phyloP scores from a whole-genome alignment of 2,329 filamentous ascomycete species.

The Blastomyces parvus region DNA sequence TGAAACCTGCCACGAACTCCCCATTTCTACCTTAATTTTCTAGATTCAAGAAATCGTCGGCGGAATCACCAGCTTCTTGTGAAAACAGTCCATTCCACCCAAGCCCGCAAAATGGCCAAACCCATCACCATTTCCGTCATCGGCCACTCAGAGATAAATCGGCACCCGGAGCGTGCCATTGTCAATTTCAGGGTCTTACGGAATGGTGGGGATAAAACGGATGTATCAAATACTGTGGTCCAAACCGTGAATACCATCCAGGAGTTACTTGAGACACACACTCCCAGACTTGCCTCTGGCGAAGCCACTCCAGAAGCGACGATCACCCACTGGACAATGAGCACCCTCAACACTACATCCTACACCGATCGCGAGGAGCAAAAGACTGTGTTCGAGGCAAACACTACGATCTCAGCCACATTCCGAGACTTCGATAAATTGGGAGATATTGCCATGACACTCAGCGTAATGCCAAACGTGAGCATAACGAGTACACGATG shows the following conservation, averaged over 20 bases:
- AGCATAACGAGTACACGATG: neutral
- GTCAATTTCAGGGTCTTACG: neutral
- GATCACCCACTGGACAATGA: neutral
- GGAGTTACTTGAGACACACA: neutral
- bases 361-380: too few species aligned
- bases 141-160: neutral
- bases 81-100: neutral
- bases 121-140: neutral
- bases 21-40: neutral
- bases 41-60: neutral
- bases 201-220: neutral
- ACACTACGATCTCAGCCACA: neutral
- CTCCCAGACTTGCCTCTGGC: neutral
- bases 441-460: neutral
- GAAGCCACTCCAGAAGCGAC: neutral
- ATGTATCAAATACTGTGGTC: neutral
- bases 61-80: neutral
- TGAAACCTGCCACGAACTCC: neutral
- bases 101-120: neutral
- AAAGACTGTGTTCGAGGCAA: neutral
- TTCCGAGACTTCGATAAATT: slow-evolving; percentile 3
- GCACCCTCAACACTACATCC: neutral
- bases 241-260: neutral
- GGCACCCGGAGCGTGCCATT: neutral
- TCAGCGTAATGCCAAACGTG: slow-evolving; percentile 1